Conservation (phyloP, 129 eudicot genomes). For the Smallanthus sonchifolius region DNA sequence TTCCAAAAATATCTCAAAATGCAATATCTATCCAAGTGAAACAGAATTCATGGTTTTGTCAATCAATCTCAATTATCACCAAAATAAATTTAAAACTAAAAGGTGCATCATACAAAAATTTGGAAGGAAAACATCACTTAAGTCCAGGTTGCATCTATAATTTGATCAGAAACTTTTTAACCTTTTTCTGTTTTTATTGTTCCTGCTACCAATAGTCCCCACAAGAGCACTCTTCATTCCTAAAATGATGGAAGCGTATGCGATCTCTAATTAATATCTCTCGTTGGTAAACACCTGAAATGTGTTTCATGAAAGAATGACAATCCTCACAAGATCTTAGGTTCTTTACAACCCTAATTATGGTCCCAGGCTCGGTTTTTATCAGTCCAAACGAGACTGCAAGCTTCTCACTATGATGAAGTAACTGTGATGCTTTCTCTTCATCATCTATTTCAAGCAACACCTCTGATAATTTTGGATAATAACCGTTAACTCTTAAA, state of each 20-base stretch:
- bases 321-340: conserved; percentile 53
- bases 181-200: not conserved
- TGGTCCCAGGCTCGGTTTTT: conserved; percentile 32
- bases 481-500: conserved; percentile 30
- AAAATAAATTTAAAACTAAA: not conserved
- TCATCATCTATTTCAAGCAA: conserved; percentile 44
- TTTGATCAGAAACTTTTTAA: not conserved
- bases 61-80: not conserved
- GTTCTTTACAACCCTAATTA: conserved; percentile 45
- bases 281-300: conserved; percentile 36
- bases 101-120: not conserved
- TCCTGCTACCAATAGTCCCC: conserved; percentile 42
- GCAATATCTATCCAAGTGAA: not conserved
- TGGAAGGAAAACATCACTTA: not conserved
- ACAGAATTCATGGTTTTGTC: not conserved
- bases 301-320: conserved; percentile 43
- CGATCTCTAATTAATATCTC: conserved; percentile 49
- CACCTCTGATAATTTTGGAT: conserved; percentile 34
- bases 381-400: conserved; percentile 42
- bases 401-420: conserved; percentile 54
- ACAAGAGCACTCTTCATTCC: conserved; percentile 49
- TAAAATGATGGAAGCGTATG: conserved; percentile 43
- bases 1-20: not conserved
- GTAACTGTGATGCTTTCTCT: conserved; percentile 40
- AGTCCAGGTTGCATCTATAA: not conserved